A percentile compares a stretch with the other conserved stretches of the same genome.
These are phyloP conservation scores for Zasmidium cellare DNA, from an alignment of 2,329 filamentous ascomycete species.

Conservation along the genomic window DNA sequence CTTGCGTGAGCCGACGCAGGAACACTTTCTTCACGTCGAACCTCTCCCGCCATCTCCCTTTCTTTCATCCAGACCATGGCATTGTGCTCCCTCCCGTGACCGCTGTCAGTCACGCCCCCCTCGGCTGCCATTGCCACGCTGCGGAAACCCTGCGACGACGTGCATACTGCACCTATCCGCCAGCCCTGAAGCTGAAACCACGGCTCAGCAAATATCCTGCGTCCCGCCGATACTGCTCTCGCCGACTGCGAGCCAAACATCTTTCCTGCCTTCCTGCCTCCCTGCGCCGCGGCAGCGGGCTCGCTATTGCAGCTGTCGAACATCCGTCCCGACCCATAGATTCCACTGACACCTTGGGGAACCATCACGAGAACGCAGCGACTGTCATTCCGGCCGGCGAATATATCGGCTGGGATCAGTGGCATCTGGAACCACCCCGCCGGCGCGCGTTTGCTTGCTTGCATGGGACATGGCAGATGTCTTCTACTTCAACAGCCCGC, in stretches of 20 bases:
- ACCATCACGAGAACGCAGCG: slow-evolving; percentile 15
- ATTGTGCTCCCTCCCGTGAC: slow-evolving; percentile 8
- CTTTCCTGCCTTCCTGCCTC: slow-evolving; percentile 3
- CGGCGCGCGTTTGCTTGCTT: slow-evolving; percentile 3
- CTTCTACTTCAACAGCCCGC: slow-evolving; percentile 29
- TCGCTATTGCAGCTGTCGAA: slow-evolving; percentile 18
- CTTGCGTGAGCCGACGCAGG: slow-evolving; percentile 4
- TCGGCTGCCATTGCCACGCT: slow-evolving; percentile 18
- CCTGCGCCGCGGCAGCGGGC: slow-evolving; percentile 19
- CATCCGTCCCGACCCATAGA: slow-evolving; percentile 13
- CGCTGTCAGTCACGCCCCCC: slow-evolving; percentile 8
- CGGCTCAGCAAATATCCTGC: slow-evolving; percentile 7
- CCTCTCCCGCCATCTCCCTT: not conserved
- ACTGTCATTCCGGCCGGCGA: not conserved
- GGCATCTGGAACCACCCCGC: not conserved
- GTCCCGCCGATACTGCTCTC: slow-evolving; percentile 1
- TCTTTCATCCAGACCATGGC: slow-evolving; percentile 10
- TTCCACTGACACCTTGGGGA: slow-evolving; percentile 8
- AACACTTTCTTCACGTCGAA: slow-evolving; percentile 1
- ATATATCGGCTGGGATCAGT: slow-evolving; percentile 3
- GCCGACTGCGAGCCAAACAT: slow-evolving; percentile 1
- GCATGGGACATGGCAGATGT: slow-evolving; percentile 21
- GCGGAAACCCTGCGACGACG: slow-evolving; percentile 14
- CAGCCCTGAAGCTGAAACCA: slow-evolving; percentile 15
- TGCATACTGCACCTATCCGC: slow-evolving; percentile 18